A percentile compares a stretch with the other conserved stretches of the same genome.
phyloP scores from a whole-genome alignment of 2,329 filamentous ascomycete genomes.

The Xenoacremonium recifei region DNA sequence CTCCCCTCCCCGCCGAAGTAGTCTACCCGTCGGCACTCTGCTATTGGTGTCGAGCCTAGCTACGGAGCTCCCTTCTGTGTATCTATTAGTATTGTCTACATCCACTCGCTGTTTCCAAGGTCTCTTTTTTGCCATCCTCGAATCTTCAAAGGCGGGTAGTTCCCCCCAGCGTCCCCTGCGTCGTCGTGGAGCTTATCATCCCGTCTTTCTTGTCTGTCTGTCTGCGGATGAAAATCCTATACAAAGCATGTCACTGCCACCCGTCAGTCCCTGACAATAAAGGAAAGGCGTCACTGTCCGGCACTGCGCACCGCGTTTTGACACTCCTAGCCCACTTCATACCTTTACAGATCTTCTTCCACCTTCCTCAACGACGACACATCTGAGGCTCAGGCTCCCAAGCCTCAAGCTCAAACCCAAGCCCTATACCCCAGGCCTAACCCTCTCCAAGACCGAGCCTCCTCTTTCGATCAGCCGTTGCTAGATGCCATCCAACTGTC shows the following conservation, averaged over 20 bases:
- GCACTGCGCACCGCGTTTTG: slow-evolving; percentile 12
- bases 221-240: slow-evolving; percentile 15
- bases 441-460: slow-evolving; percentile 5
- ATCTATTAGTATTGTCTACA: slow-evolving; percentile 23
- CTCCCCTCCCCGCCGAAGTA: background rate
- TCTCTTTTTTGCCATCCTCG: slow-evolving; percentile 18
- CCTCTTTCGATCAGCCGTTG: slow-evolving; percentile 10
- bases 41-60: background rate
- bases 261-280: slow-evolving; percentile 21
- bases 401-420: too few relatives aligned
- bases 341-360: slow-evolving; percentile 1
- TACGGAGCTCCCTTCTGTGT: background rate
- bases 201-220: too few relatives aligned
- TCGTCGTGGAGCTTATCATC: too few relatives aligned
- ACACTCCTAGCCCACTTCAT: slow-evolving; percentile 6
- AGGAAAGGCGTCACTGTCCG: slow-evolving; percentile 21
- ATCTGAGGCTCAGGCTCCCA: too few relatives aligned
- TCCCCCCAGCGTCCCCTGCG: too few relatives aligned
- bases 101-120: slow-evolving; percentile 15
- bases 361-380: slow-evolving; percentile 3
- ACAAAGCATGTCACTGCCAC: slow-evolving; percentile 18
- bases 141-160: slow-evolving; percentile 3
- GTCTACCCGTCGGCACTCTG: background rate
- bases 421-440: too few relatives aligned
- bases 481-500: slow-evolving; percentile 20